phyloP scores from a whole-genome alignment of 331 rosid genomes.

The Rosa hybrid region DNA sequence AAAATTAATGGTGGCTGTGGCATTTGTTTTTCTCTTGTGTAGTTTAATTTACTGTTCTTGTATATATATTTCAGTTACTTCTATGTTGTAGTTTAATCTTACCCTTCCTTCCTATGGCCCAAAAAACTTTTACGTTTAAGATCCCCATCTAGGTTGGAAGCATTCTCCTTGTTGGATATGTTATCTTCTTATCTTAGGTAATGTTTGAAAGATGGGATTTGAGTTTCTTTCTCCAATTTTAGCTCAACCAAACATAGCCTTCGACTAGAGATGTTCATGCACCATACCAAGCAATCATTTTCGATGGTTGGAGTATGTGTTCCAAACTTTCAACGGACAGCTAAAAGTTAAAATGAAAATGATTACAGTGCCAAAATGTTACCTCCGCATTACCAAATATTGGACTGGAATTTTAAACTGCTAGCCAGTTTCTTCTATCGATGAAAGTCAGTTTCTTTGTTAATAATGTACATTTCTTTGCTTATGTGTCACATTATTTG shows the following conservation, averaged over 20 bases:
- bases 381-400: not conserved
- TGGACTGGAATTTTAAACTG: not conserved
- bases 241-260: not conserved
- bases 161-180: too few relatives aligned
- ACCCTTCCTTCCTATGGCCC: not conserved
- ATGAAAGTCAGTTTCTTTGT: not conserved
- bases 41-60: not conserved
- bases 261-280: not conserved
- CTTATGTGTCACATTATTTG: not conserved
- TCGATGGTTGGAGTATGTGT: not conserved
- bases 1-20: not conserved
- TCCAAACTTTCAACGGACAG: not conserved
- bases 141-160: not conserved
- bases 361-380: not conserved
- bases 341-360: not conserved
- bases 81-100: not conserved
- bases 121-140: not conserved
- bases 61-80: not conserved
- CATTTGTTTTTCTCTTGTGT: not conserved
- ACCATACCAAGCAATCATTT: not conserved
- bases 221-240: not conserved
- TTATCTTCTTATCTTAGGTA: too few relatives aligned
- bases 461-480: not conserved
- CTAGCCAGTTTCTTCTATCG: not conserved
- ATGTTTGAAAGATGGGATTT: not conserved